Conservation (phyloP, 2,329 filamentous ascomycete species). For the Fusarium chuoi region DNA sequence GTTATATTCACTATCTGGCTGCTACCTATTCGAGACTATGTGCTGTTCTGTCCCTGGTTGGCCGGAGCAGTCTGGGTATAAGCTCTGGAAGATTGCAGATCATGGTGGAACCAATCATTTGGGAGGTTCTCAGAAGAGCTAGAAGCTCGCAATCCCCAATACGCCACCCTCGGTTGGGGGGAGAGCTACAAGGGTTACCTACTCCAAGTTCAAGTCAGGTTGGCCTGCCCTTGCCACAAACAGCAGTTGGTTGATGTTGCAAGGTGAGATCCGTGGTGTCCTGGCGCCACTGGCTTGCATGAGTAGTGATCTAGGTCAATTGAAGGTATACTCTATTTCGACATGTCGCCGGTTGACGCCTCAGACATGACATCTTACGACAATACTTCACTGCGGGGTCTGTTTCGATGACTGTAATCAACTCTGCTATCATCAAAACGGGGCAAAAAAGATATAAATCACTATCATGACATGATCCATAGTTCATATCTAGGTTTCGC, state of each 20-base stretch:
- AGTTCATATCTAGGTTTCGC: neutral
- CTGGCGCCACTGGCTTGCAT: neutral
- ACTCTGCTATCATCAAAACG: neutral
- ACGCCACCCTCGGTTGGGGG: neutral
- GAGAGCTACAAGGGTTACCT: neutral
- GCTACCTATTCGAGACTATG: neutral
- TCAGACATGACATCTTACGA: neutral
- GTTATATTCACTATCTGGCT: neutral
- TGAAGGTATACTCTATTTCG: neutral
- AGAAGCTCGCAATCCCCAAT: neutral
- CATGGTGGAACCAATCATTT: neutral
- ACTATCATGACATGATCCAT: neutral
- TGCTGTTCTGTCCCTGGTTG: neutral
- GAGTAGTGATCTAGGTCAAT: neutral
- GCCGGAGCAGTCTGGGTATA: neutral
- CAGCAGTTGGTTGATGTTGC: neutral
- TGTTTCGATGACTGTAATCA: neutral
- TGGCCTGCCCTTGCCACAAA: slow-evolving; percentile 3
- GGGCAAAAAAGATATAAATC: neutral
- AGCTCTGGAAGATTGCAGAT: neutral
- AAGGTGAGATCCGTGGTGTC: neutral
- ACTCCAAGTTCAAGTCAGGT: neutral
- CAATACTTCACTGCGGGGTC: neutral
- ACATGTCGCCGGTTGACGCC: neutral
- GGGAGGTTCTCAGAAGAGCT: neutral